Base-by-base conservation (phyloP, 768 basidiomycete genomes). In the Tricholoma matsutake region DNA sequence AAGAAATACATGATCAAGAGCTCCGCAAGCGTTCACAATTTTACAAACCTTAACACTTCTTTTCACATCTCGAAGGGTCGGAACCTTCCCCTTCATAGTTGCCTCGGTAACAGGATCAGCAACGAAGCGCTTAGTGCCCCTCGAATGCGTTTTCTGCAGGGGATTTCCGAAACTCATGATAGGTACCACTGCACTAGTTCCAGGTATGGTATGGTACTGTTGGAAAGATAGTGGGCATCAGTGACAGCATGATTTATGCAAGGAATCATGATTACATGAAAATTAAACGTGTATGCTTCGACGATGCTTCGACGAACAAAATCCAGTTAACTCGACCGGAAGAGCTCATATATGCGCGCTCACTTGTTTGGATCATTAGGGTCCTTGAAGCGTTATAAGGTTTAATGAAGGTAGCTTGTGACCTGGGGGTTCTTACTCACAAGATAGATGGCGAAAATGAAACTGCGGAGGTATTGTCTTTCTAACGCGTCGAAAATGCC, bases 241-340 rank as follows among this genome's bases (percentile, higher is more conserved):
- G 18, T 35, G 58, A 53, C 10, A 14, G 39, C 16, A 11, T 22
- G 51, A 28, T 22, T 54, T 16, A 22, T 20, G 22, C 2, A 41
- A 34, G 35, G 11, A 35, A 29, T 11, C 10, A 4, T 41, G 35
- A 75, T 62, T 65, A 89, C 91, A 65, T 86, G 82, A 67, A 94
- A 92, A 68, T 92, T 90, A 76, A 94, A 94, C 0, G 91, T 93
- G 68, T 93, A 94, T 13, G 93, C 88, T 71, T 94, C 92, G 22
- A 94, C 81, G 59, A 94, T 89, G 73, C 92, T 94, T 64, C 11
- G 29, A 61, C 62, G 32, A 56, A 16, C 13, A n/a, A n/a, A n/a
- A 31, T 41, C 49, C 62, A 25, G 25, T 18, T 28, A 29, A 16
- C 39, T 54, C 4, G 34, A 58, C 56, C 59, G 61, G 55, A 8